These are phyloP conservation scores for Eutrema yunnanense DNA, from an alignment of 345 rosid species.

Conservation along the genomic window DNA sequence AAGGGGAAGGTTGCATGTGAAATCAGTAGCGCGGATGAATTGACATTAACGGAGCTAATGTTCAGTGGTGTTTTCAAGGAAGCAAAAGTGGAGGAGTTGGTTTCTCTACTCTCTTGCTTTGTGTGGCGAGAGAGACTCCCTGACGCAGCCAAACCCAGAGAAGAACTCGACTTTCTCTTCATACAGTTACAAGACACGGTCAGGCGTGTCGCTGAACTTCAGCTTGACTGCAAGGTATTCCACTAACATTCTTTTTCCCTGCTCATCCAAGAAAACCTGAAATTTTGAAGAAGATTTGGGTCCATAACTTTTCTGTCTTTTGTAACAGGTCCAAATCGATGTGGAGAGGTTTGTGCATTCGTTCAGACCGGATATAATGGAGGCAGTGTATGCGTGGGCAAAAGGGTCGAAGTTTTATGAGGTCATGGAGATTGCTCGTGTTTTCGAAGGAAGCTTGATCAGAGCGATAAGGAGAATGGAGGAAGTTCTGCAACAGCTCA, in stretches of 20 bases:
- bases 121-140: conserved; percentile 96
- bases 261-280: neutral
- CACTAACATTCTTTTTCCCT: neutral
- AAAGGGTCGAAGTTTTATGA: conserved; percentile 92
- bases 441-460: conserved; percentile 98
- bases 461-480: conserved; percentile 95
- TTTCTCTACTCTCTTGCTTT: conserved; percentile 92
- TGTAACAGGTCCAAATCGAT: conserved; percentile 69
- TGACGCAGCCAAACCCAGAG: conserved; percentile 86
- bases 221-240: conserved; percentile 91
- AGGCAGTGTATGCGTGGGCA: conserved; percentile 98
- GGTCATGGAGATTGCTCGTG: conserved; percentile 87
- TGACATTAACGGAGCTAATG: conserved; percentile 88
- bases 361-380: conserved; percentile 92
- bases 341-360: conserved; percentile 79
- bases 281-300: neutral
- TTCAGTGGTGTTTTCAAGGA: conserved; percentile 88
- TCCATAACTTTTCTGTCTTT: conserved; percentile 1
- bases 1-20: conserved; percentile 94
- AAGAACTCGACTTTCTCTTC: conserved; percentile 86
- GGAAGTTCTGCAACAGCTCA: conserved; percentile 96
- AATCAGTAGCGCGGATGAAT: conserved; percentile 93
- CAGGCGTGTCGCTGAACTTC: conserved; percentile 78
- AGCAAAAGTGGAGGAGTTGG: conserved; percentile 82
- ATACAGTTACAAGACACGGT: conserved; percentile 88